Evolutionary conservation across 2,329 filamentous ascomycete genomes (phyloP).

Genomic region (Colletotrichum coccodes): DNA sequence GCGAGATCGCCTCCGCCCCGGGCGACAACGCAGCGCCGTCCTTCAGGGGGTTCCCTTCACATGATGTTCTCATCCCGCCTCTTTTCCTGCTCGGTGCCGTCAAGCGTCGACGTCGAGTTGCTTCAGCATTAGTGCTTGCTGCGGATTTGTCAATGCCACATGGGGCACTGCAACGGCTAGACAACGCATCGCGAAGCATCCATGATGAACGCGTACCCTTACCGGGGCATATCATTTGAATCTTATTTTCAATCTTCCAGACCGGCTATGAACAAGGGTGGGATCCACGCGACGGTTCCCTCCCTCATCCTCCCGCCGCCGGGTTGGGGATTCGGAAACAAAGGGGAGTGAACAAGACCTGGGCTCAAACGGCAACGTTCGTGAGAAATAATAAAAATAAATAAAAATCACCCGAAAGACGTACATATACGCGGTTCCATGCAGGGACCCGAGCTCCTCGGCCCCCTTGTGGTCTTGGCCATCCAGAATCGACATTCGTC

Average conservation of each 20-base stretch:
- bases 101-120: neutral
- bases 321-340: neutral
- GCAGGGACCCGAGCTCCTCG: neutral
- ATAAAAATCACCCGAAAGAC: neutral
- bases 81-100: neutral
- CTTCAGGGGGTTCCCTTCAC: conserved; percentile 26
- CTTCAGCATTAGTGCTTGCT: neutral
- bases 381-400: no score
- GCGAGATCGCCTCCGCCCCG: conserved; percentile 5
- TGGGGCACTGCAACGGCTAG: neutral
- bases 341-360: neutral
- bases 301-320: conserved; percentile 12
- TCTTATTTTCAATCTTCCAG: neutral
- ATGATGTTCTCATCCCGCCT: neutral
- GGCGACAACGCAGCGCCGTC: conserved; percentile 7
- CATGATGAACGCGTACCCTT: conserved; percentile 5
- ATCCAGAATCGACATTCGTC: neutral
- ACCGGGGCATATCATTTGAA: neutral
- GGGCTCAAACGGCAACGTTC: no score
- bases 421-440: neutral
- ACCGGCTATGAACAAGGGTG: neutral
- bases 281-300: conserved; percentile 6
- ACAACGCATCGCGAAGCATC: neutral
- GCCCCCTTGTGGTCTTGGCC: neutral
- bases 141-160: neutral